Conservation (phyloP, 139 green algal genomes). For the Coccomyxa sp. region DNA sequence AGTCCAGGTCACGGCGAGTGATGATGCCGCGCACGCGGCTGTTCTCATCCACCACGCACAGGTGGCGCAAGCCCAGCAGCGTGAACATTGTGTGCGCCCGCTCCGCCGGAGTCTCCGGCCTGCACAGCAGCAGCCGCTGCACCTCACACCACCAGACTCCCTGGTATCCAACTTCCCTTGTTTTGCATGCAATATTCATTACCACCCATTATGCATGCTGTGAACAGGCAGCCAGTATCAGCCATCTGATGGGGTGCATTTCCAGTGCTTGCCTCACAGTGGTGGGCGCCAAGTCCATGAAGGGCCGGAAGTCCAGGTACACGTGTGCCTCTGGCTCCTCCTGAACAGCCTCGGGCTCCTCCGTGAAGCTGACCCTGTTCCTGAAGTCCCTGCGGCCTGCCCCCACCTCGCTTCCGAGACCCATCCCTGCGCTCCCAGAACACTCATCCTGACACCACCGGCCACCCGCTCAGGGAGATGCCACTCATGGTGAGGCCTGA, state of each 20-base stretch:
- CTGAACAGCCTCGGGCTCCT: neutral
- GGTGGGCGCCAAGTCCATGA: constrained; percentile 69
- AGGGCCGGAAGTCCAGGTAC: constrained; percentile 77
- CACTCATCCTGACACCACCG: no score
- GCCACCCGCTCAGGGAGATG: no score
- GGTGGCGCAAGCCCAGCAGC: constrained; percentile 81
- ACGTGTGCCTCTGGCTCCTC: constrained; percentile 8
- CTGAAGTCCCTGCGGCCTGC: no score
- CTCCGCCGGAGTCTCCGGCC: constrained; percentile 13
- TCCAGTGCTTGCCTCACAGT: constrained; percentile 35
- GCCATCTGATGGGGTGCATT: neutral
- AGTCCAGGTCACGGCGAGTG: constrained; percentile 89
- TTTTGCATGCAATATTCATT: no score
- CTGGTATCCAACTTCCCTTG: no score
- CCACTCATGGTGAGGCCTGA: no score
- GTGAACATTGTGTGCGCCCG: constrained; percentile 71
- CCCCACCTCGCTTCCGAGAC: no score
- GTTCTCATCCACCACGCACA: constrained; percentile 75
- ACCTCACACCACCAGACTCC: no score
- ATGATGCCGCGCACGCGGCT: constrained; percentile 82
- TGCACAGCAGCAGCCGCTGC: neutral
- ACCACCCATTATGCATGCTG: no score
- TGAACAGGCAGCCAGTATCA: no score
- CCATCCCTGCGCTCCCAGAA: no score
- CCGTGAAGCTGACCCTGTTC: no score